Evolutionary conservation across 495 filamentous ascomycete species (phyloP).

Genomic region (Daldinia concentrica): DNA sequence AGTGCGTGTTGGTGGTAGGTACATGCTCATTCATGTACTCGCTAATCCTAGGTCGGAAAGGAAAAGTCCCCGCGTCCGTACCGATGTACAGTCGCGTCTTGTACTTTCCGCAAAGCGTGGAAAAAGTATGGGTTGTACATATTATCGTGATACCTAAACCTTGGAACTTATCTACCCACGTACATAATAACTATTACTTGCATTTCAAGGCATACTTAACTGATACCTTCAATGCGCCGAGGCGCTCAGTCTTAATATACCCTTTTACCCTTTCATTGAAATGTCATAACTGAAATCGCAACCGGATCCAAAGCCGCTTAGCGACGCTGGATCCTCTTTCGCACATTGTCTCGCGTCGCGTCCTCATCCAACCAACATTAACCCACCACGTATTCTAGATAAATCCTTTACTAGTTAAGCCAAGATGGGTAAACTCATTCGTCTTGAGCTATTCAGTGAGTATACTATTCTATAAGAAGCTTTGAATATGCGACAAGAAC

Average conservation of each 20-base stretch:
- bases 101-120: slow-evolving; percentile 15
- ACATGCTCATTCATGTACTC: not conserved
- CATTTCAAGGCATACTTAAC: not conserved
- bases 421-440: slow-evolving; percentile 84
- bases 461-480: slow-evolving; percentile 28
- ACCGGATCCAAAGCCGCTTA: slow-evolving; percentile 21
- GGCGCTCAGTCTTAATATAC: slow-evolving; percentile 14
- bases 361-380: slow-evolving; percentile 14
- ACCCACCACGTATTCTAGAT: slow-evolving; percentile 8
- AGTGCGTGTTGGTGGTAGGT: not conserved
- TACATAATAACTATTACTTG: slow-evolving; percentile 2
- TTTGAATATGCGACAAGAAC: slow-evolving; percentile 7
- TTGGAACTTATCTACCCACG: not conserved
- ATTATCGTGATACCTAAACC: slow-evolving; percentile 10
- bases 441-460: slow-evolving; percentile 93
- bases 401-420: slow-evolving; percentile 12
- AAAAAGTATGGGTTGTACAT: not conserved
- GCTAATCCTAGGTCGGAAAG: slow-evolving; percentile 10
- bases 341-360: slow-evolving; percentile 42
- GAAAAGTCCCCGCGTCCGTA: slow-evolving; percentile 27
- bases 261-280: slow-evolving; percentile 17
- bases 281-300: slow-evolving; percentile 32
- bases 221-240: slow-evolving; percentile 9
- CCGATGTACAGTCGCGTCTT: slow-evolving; percentile 26
- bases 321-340: slow-evolving; percentile 33